Percentiles rank a stretch among this genome's conserved stretches.
phyloP scores from a whole-genome alignment of 257 asterid species.

The Fraxinus anomala region DNA sequence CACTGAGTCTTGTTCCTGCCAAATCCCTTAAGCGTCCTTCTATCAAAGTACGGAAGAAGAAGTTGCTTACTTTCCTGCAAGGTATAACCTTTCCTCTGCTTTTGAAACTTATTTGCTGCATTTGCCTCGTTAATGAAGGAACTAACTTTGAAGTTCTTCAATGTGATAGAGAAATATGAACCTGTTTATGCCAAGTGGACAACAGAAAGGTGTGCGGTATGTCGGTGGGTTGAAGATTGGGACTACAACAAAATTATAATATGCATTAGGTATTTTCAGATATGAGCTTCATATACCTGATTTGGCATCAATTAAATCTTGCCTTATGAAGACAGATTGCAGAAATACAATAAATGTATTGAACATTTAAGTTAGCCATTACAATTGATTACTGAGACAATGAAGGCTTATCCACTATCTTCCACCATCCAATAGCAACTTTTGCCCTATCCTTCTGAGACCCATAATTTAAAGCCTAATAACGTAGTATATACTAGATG shows the following conservation, averaged over 20 bases:
- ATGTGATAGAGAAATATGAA: slow-evolving; percentile 74
- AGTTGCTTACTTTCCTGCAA: slow-evolving; percentile 76
- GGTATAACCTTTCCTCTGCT: slow-evolving; percentile 32
- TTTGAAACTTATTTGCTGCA: slow-evolving; percentile 7
- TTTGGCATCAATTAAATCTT: neutral
- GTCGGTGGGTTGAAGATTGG: slow-evolving; percentile 99
- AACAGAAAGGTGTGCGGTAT: slow-evolving; percentile 98
- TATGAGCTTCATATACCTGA: slow-evolving; percentile 9
- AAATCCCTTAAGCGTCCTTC: slow-evolving; percentile 85
- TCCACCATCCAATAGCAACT: neutral
- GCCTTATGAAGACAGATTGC: neutral
- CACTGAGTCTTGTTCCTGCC: slow-evolving; percentile 66
- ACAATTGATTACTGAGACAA: neutral
- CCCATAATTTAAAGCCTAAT: neutral
- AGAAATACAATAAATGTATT: slow-evolving; percentile 3
- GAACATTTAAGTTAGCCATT: slow-evolving; percentile 16
- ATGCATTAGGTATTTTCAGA: slow-evolving; percentile 53
- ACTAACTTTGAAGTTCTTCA: slow-evolving; percentile 29
- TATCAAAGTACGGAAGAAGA: slow-evolving; percentile 81
- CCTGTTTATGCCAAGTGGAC: slow-evolving; percentile 97
- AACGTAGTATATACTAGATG: neutral
- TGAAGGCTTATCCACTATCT: slow-evolving; percentile 1
- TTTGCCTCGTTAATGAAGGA: slow-evolving; percentile 16
- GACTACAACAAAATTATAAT: slow-evolving; percentile 92
- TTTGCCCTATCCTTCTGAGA: neutral